Evolutionary conservation across 495 filamentous ascomycete genomes (phyloP).

Genomic region (Aspergillus bridgeri): DNA sequence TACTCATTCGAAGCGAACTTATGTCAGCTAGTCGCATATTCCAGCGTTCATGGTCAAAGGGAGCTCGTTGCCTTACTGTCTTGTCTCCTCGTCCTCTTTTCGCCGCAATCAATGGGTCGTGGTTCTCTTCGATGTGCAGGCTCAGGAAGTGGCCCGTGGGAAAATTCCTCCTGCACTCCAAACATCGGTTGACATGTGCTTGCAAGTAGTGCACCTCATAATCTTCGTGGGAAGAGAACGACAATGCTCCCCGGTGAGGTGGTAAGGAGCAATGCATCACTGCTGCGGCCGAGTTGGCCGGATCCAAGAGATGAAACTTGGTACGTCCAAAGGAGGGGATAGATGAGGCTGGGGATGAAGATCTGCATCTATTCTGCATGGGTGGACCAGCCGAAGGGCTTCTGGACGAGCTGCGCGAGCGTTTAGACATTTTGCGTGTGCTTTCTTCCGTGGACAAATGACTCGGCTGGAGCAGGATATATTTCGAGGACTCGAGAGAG

Average conservation of each 20-base stretch:
- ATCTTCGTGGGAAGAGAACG: constrained; percentile 72
- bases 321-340: constrained; percentile 18
- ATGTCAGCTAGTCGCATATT: neutral
- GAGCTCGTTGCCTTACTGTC: constrained; percentile 52
- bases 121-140: constrained; percentile 88
- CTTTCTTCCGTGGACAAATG: constrained; percentile 1
- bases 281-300: constrained; percentile 19
- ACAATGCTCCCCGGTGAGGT: constrained; percentile 64
- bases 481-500: no score
- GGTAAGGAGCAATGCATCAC: constrained; percentile 78
- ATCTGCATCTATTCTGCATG: constrained; percentile 20
- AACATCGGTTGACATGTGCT: constrained; percentile 78
- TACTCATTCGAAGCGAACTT: constrained; percentile 24
- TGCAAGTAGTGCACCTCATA: constrained; percentile 86
- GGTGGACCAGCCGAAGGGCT: constrained; percentile 22
- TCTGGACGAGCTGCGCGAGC: constrained; percentile 51
- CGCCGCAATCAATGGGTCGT: constrained; percentile 75
- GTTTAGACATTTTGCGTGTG: constrained; percentile 60
- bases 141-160: constrained; percentile 67
- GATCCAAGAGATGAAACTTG: constrained; percentile 28
- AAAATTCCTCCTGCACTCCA: constrained; percentile 76
- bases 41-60: neutral
- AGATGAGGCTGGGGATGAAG: constrained; percentile 23
- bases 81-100: constrained; percentile 76
- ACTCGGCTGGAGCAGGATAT: neutral